Evolutionary conservation across 108 stramenopile species (phyloP), one percentile per base, ranked within the genome.

Genomic region (Nitzschia putrida): DNA sequence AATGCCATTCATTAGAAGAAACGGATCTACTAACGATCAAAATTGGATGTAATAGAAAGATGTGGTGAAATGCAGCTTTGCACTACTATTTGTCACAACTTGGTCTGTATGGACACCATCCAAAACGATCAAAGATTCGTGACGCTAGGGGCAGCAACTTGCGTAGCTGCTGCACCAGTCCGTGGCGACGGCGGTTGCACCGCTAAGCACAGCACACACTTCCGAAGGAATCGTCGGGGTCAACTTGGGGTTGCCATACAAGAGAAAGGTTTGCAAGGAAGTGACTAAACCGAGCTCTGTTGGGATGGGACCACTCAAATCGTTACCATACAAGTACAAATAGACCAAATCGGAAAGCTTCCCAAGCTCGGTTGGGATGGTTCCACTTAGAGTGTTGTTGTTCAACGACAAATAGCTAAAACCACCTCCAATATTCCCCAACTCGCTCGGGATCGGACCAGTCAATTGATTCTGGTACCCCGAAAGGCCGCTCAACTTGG

Each of bases 251-350:
- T 34, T 34, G 29, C 29, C 29, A 34, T 34, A 34, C 29, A 84
- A 67, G 25, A 76, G 81, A 43, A 87, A 73, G 57, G 84, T 80
- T 60, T 87, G 61, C 34, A 83, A 69, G 16, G 51, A 45, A 11
- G 57, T 16, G 7, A 87, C 51, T 7, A 79, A 70, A 29, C 76
- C 22, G 25, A 68, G 55, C 45, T 66, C 54, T n/a, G 45, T 39
- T 14, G 74, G 74, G 61, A 75, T 67, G 8, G 16, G 18, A 9
- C 74, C 74, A 13, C 26, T 49, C 23, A 75, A 52, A n/a, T 13
- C 3, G 41, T 68, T 75, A 3, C 43, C 24, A 18, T 57, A 22
- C 18, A 68, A 41, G 7, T 60, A 5, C 20, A 68, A 61, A n/a
- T 68, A 57, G 10, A 41, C 16, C 49, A 75, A 37, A 22, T 44